Base-by-base conservation (phyloP, 805 yeast species). In the Kazachstania bromeliacearum region DNA sequence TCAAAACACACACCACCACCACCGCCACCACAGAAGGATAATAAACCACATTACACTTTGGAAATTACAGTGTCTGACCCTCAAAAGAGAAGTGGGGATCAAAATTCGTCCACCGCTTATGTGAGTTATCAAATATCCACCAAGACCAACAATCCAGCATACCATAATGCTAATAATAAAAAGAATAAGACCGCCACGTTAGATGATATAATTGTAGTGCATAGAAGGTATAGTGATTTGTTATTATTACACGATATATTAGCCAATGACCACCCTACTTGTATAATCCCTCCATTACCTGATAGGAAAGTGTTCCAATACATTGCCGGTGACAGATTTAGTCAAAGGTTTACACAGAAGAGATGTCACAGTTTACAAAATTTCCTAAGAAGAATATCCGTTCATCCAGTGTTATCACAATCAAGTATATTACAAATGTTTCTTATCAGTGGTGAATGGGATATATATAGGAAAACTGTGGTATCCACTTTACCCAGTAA, bases 241-340 rank as follows among this genome's bases (percentile, higher is more conserved):
- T 72, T 80, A 39, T 75, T 79, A 45, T 67, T 89, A 16, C 83
- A 79, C 58, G 82, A 79, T 42, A 77, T 85, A 38, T 64, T 89
- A 36, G 57, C 68, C 34, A 79, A 75, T 46, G 96, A 88, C 53
- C 82, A 67, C 54, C 95, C 96, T 0, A 82, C 92, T 4, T 69
- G 84, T 41, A 74, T 92, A 10, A 75, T 89, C 0, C 98, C 98
- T 1, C 96, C 97, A 10, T 67, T 89, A 36, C 98, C 98, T 0
- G 94, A 89, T 43, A 88, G 87, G 58, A 84, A 83, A 63, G 74
- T 94, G 41, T 67, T 89, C 48, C 95, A 89, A 56, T 89, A 92
- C 59, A 70, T 89, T 35, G 87, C 94, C 26, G 97, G 98, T 8
- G 96, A 89, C 50, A 68, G 97, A 26, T 89, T 89, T 55, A 77